phyloP scores from a whole-genome alignment of 202 grass and related monocot species.

The Eragrostis tef region DNA sequence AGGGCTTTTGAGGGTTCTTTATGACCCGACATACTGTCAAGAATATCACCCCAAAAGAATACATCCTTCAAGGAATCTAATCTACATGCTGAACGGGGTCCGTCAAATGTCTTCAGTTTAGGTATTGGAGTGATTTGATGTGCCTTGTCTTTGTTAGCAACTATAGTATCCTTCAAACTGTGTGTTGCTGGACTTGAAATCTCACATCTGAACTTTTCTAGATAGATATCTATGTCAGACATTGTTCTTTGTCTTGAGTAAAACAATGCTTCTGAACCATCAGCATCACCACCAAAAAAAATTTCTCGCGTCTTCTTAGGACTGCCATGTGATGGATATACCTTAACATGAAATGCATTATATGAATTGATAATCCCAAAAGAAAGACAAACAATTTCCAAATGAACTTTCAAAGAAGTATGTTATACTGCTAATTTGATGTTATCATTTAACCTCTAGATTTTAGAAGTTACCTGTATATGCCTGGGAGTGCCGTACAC shows the following conservation, averaged over 20 bases:
- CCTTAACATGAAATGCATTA: constrained; percentile 59
- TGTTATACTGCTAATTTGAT: background rate
- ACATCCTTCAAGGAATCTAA: constrained; percentile 82
- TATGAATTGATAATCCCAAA: constrained; percentile 17
- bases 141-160: constrained; percentile 54
- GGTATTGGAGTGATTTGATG: constrained; percentile 48
- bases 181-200: constrained; percentile 60
- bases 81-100: constrained; percentile 52
- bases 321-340: constrained; percentile 65
- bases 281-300: constrained; percentile 48
- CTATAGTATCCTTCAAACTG: constrained; percentile 50
- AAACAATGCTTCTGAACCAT: constrained; percentile 69
- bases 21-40: constrained; percentile 57
- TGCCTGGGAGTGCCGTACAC: constrained; percentile 67
- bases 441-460: background rate
- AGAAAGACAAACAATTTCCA: background rate
- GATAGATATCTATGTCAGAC: constrained; percentile 66
- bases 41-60: constrained; percentile 86
- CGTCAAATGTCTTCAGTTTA: constrained; percentile 65
- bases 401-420: background rate
- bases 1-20: constrained; percentile 52
- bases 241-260: constrained; percentile 67
- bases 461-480: constrained; percentile 66
- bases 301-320: constrained; percentile 50
- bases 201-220: constrained; percentile 66